These are phyloP conservation scores for Candida pini DNA, from an alignment of 805 yeast species.

Conservation along the genomic window DNA sequence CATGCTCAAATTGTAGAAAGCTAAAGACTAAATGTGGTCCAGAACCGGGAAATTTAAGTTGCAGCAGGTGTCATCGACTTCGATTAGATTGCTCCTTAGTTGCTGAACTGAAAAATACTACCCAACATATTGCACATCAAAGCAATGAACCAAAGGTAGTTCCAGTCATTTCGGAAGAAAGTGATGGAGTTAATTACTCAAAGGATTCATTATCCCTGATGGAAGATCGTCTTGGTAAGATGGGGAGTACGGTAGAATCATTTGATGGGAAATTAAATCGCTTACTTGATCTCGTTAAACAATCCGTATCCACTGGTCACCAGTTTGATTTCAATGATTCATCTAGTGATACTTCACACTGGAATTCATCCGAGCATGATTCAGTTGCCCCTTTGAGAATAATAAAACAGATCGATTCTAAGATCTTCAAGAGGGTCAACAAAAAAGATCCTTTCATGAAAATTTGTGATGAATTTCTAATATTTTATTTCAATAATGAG, in stretches of 20 bases:
- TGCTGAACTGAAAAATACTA: too few species aligned
- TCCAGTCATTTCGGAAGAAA: too few species aligned
- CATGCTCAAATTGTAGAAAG: constrained; percentile 47
- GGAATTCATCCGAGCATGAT: constrained; percentile 9
- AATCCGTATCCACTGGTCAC: constrained; percentile 8
- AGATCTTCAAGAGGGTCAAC: constrained; percentile 19
- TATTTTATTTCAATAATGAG: constrained; percentile 40
- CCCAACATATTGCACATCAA: too few species aligned
- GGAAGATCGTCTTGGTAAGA: constrained; percentile 8
- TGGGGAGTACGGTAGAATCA: constrained; percentile 14
- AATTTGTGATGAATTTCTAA: constrained; percentile 38
- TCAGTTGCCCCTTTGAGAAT: constrained; percentile 27
- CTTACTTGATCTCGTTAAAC: constrained; percentile 13
- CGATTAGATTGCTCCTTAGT: constrained; percentile 44
- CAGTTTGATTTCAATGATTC: constrained; percentile 10
- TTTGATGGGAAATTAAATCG: constrained; percentile 11
- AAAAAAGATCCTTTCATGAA: constrained; percentile 27
- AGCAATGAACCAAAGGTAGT: too few species aligned
- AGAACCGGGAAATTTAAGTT: constrained; percentile 36
- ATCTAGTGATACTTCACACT: constrained; percentile 7
- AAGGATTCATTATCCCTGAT: too few species aligned
- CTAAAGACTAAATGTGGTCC: constrained; percentile 55
- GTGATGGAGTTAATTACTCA: too few species aligned
- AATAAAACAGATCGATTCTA: constrained; percentile 26
- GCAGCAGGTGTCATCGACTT: constrained; percentile 48